These are phyloP conservation scores for Tetradesmus lagerheimii DNA, from an alignment of 139 green algal species.

Conservation along the genomic window DNA sequence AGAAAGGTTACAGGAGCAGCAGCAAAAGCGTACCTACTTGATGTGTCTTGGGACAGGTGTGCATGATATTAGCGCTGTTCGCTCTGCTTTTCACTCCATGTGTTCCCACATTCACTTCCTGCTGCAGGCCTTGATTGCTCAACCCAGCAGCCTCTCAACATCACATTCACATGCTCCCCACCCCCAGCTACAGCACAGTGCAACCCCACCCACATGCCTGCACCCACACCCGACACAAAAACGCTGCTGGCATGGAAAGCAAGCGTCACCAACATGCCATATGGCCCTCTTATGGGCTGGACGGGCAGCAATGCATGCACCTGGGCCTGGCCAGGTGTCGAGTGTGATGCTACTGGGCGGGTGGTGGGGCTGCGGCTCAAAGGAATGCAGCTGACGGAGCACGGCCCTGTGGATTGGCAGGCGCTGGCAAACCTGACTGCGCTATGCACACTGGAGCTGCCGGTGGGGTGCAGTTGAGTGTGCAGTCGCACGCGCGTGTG, in stretches of 20 bases:
- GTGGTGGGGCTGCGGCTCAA: conserved; percentile 3
- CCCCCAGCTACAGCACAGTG: background rate
- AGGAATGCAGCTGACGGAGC: background rate
- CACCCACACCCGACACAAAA: background rate
- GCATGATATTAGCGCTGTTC: no score
- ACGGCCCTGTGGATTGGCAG: background rate
- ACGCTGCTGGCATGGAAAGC: background rate
- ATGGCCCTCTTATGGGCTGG: background rate
- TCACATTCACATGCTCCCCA: background rate
- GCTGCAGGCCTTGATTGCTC: conserved; percentile 10
- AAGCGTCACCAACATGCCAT: background rate
- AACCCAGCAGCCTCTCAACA: background rate
- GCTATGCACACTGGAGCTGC: background rate
- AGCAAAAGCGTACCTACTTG: no score
- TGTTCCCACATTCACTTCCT: no score
- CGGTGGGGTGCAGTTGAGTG: background rate
- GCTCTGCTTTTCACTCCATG: no score
- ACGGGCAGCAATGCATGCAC: background rate
- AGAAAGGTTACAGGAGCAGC: no score
- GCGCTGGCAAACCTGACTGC: background rate
- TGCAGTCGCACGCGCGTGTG: background rate
- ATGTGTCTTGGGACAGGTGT: no score
- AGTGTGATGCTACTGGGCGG: conserved; percentile 1
- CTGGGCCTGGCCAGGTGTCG: background rate
- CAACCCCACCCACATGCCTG: background rate